Percentiles rank a stretch among this genome's conserved stretches.
phyloP scores from a whole-genome alignment of 306 rosid genomes.

The Abrus precatorius region DNA sequence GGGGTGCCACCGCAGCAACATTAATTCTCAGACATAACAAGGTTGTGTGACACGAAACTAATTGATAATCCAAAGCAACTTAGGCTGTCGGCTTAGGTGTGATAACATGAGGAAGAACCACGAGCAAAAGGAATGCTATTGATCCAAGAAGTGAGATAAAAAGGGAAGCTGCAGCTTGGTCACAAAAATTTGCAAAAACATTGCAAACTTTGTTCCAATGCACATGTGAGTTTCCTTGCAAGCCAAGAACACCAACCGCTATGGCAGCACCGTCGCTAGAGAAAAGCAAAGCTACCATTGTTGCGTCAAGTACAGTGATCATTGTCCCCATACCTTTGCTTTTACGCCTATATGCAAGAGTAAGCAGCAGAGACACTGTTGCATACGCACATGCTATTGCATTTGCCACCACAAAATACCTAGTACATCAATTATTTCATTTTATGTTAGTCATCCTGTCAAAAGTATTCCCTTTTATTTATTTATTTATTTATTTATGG shows the following conservation, averaged over 20 bases:
- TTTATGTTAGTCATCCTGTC: too few species aligned
- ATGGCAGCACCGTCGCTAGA: slow-evolving; percentile 71
- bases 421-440: background rate
- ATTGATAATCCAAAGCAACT: slow-evolving; percentile 2
- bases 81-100: slow-evolving; percentile 32
- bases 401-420: slow-evolving; percentile 75
- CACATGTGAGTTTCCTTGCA: slow-evolving; percentile 73
- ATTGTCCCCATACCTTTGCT: slow-evolving; percentile 34
- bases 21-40: background rate
- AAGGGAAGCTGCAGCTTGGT: slow-evolving; percentile 56
- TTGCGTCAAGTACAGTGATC: slow-evolving; percentile 52
- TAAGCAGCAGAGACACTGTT: slow-evolving; percentile 52
- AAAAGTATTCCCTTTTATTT: too few species aligned
- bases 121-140: slow-evolving; percentile 54
- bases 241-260: slow-evolving; percentile 67
- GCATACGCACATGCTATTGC: slow-evolving; percentile 68
- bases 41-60: background rate
- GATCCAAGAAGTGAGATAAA: slow-evolving; percentile 61
- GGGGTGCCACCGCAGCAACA: background rate
- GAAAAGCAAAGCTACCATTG: slow-evolving; percentile 73
- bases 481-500: too few species aligned
- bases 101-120: slow-evolving; percentile 51
- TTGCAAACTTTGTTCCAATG: slow-evolving; percentile 79
- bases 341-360: slow-evolving; percentile 45
- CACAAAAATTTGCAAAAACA: slow-evolving; percentile 68